These are phyloP conservation scores for Globisporangium orthogonon DNA, from an alignment of 352 stramenopile species.

Conservation along the genomic window DNA sequence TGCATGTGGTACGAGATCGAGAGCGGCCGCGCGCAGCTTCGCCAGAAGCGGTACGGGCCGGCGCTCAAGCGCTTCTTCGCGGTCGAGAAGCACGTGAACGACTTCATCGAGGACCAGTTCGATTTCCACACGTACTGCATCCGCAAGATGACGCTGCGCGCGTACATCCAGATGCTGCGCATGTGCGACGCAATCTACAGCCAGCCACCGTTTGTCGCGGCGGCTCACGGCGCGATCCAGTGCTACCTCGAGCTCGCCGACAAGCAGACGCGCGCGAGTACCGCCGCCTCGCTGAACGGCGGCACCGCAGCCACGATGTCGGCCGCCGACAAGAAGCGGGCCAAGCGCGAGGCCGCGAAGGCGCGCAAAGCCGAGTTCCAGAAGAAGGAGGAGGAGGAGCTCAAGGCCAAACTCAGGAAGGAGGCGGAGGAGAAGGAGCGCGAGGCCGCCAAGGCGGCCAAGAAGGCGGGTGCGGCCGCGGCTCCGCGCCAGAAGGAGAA, in stretches of 20 bases:
- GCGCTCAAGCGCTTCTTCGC: slow-evolving; percentile 94
- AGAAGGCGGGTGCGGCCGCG: slow-evolving; percentile 39
- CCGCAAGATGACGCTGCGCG: slow-evolving; percentile 95
- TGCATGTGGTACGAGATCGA: slow-evolving; percentile 99
- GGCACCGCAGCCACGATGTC: slow-evolving; percentile 85
- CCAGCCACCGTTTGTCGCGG: slow-evolving; percentile 85
- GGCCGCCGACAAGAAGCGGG: slow-evolving; percentile 91
- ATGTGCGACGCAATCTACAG: slow-evolving; percentile 92
- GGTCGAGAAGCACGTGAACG: slow-evolving; percentile 96
- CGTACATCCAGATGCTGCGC: slow-evolving; percentile 93
- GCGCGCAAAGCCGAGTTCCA: slow-evolving; percentile 89
- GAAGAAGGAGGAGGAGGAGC: slow-evolving; percentile 67
- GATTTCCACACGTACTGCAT: slow-evolving; percentile 99
- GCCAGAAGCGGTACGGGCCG: slow-evolving; percentile 63
- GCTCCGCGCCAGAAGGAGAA: slow-evolving; percentile 34
- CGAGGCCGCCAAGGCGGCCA: slow-evolving; percentile 56
- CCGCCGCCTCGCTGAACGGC: slow-evolving; percentile 20
- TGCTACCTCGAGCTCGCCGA: slow-evolving; percentile 89
- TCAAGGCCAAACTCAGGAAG: slow-evolving; percentile 72
- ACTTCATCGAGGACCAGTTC: slow-evolving; percentile 98
- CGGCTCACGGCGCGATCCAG: slow-evolving; percentile 84
- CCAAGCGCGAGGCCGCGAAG: slow-evolving; percentile 84
- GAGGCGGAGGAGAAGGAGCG: slow-evolving; percentile 69
- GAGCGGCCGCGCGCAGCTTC: slow-evolving; percentile 51
- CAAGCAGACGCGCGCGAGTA: slow-evolving; percentile 18